Base-by-base conservation (phyloP, 208 protist genomes). In the Trypanosoma boissoni region DNA sequence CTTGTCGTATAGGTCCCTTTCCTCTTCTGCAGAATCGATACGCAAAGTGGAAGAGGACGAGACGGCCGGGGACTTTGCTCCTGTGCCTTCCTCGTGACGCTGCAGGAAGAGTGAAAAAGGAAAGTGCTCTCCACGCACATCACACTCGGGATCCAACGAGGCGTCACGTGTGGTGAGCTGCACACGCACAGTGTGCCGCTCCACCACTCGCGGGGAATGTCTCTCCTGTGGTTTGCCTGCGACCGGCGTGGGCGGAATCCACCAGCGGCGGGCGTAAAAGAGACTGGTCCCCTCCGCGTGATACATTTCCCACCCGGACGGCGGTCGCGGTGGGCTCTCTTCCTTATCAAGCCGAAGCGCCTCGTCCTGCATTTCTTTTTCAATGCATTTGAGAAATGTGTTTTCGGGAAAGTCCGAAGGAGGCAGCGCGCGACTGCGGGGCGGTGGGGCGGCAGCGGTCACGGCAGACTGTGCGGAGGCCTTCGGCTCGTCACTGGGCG, bases 301-400 rank as follows among this genome's bases (percentile, higher is more conserved):
- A 34, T 83, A 69, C 65, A 95, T 74, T 48, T 76, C 72, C 88
- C 88, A 95, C 7, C 80, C 84, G 34, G 53, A 2, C 41, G 85
- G 85, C 26, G 80, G 56, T 31, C 72, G 66, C 27, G 88, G 84
- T 12, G 83, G 68, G 3, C 72, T 78, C 12, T 87, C 74, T 45
- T 92, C 84, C 54, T 91, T 92, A 54, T 91, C 84, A 20, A 92
- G 64, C 2, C 84, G 77, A 18, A 86, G 68, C 60, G 78, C 69
- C 64, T 95, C 88, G 52, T 95, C 88, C 44, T 83, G 57, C 9
- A 92, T 90, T 58, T 95, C 88, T 54, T 95, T 95, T 29, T 90
- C 75, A 37, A 95, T 81, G 57, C 83, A 94, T 64, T 89, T 86
- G 7, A 94, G 61, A 42, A 94, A 82, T 43, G 67, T 70, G 18